Percentiles rank a stretch among this genome's conserved stretches.
phyloP scores from a whole-genome alignment of 441 rosid genomes.

The Arabidopsis lyrata region DNA sequence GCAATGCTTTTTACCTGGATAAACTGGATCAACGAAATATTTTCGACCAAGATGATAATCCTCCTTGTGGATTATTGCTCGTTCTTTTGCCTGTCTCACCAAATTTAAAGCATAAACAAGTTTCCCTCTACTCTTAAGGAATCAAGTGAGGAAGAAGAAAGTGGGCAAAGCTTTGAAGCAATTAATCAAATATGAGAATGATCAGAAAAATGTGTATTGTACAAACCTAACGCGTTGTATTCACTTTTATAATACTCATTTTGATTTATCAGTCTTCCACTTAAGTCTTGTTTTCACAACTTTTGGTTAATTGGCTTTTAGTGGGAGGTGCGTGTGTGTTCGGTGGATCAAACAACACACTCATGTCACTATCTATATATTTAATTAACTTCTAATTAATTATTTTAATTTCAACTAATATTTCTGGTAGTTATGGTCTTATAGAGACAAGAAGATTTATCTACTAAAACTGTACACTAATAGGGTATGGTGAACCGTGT shows the following conservation, averaged over 20 bases:
- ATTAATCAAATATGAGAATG: background rate
- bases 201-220: conserved; percentile 7
- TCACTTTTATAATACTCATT: conserved; percentile 28
- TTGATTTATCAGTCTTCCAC: conserved; percentile 10
- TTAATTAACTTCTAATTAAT: conserved; percentile 8
- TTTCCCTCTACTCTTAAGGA: background rate
- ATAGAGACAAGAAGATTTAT: too few species aligned
- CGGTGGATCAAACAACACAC: conserved; percentile 34
- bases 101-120: background rate
- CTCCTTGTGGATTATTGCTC: background rate
- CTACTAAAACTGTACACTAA: background rate
- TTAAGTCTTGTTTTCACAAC: conserved; percentile 25
- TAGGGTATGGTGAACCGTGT: background rate
- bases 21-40: conserved; percentile 9
- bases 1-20: conserved; percentile 6
- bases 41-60: conserved; percentile 4
- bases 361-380: conserved; percentile 28
- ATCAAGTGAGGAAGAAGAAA: conserved; percentile 33
- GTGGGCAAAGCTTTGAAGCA: conserved; percentile 40
- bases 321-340: conserved; percentile 36
- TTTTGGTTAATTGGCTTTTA: conserved; percentile 32
- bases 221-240: conserved; percentile 32
- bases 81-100: conserved; percentile 1
- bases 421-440: background rate
- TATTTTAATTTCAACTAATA: background rate